phyloP scores from a whole-genome alignment of 2,329 filamentous ascomycete genomes.

The Fusarium tricinctum region DNA sequence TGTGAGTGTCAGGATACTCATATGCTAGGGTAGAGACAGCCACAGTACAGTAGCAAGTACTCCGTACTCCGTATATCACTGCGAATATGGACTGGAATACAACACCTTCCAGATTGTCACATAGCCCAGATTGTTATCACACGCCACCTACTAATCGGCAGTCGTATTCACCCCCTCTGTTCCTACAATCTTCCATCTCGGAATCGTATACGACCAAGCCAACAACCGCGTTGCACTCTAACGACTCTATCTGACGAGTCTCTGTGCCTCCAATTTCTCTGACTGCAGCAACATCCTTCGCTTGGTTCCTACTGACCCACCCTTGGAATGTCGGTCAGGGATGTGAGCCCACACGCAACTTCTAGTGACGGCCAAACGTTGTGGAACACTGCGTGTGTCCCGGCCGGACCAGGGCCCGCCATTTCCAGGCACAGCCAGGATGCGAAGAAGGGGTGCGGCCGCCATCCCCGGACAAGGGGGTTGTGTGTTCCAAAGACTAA shows the following conservation, averaged over 20 bases:
- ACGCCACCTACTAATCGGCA: constrained; percentile 27
- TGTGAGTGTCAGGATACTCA: constrained; percentile 20
- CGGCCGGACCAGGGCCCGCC: constrained; percentile 40
- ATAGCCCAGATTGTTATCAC: constrained; percentile 17
- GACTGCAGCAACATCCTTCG: constrained; percentile 52
- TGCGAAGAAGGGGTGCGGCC: constrained; percentile 44
- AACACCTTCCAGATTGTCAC: constrained; percentile 29
- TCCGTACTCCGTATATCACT: background rate
- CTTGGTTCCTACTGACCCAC: constrained; percentile 45
- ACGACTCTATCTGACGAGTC: constrained; percentile 48
- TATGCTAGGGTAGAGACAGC: constrained; percentile 12
- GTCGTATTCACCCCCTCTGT: constrained; percentile 34
- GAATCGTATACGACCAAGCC: constrained; percentile 40
- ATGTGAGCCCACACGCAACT: constrained; percentile 45
- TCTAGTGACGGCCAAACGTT: constrained; percentile 36
- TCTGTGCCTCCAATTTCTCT: constrained; percentile 51
- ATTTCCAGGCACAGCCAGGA: constrained; percentile 47
- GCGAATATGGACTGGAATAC: constrained; percentile 18
- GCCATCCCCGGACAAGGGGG: constrained; percentile 48
- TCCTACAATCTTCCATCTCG: constrained; percentile 30
- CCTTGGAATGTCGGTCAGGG: constrained; percentile 52
- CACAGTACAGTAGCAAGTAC: constrained; percentile 17
- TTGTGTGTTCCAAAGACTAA: constrained; percentile 36
- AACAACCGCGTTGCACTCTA: constrained; percentile 46
- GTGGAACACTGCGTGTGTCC: constrained; percentile 40